Base-by-base conservation (phyloP, 371 early-diverging fungal genomes). In the Gilbertella persicaria region DNA sequence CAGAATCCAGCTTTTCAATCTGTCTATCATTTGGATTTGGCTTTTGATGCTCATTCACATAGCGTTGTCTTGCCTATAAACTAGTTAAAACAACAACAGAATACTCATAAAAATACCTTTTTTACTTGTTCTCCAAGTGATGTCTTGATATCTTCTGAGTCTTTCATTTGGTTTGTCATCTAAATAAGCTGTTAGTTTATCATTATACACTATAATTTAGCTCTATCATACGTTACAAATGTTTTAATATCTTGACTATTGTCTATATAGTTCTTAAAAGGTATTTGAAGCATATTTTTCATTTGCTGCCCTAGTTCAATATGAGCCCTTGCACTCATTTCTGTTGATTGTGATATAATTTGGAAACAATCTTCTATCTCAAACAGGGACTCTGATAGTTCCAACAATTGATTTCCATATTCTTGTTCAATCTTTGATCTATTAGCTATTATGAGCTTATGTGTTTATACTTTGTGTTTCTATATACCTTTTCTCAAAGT, bases 311-410 rank as follows among this genome's bases (percentile, higher is more conserved):
- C 16, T 43, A 56, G 16, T 41, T 56, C 56, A 2, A 56, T 37
- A 49, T 56, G 56, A 1, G 56, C 49, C 38, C 56, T 56, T 21
- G 56, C 56, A 19, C n/a, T 56, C 37, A 49, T 44, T 43, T 56
- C 56, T n/a, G 56, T 42, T 20, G 56, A 28, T 7, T 35, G 33
- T 13, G 43, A 43, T 25, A 56, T 28, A 5, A 42, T 23, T 13
- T 35, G n/a, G 21, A 56, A 50, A 17, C 42, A 23, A 10, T 56
- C 56, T 12, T 45, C 37, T 24, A 35, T 35, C 6, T 24, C 35
- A 30, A 45, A 42, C 10, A 21, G 35, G 14, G 43, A 23, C 16
- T 56, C 26, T 28, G 56, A 43, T 23, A 56, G 23, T 23, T 49
- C 37, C 4, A 49, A 37, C 9, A 56, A 24, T 20, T 42, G 42